Evolutionary conservation across 257 asterid species (phyloP), one percentile per base, ranked within the genome.

Genomic region (Nicotiana benthamiana): DNA sequence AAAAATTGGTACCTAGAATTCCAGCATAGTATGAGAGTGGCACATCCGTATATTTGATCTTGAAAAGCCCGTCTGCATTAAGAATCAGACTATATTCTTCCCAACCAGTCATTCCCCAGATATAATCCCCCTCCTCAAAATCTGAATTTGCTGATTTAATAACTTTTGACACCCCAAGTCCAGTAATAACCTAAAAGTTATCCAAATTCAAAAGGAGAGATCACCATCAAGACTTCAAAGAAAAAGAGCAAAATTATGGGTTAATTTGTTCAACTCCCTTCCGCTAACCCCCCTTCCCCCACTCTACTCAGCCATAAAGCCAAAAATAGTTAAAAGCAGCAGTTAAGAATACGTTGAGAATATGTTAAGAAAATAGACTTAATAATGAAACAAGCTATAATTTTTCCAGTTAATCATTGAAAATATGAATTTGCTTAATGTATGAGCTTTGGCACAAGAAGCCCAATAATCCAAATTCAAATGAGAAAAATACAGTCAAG

Each of bases 41-140:
- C 48, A 83, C 67, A 17, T 83, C 32, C 0, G 59, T 66, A 63
- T 65, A 28, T 75, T 34, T 56, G 46, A 40, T 59, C 57, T 28
- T 79, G 76, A 79, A 79, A 62, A 60, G 43, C 15, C 60, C 74
- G 18, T 62, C 22, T 0, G 75, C 28, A 43, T 83, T 83, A 16
- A 24, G 57, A 70, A 78, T 26, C 77, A 79, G 26, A 34, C 76
- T 83, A 60, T 83, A 79, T 2, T 68, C 77, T 83, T 79, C 85
- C 85, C 82, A 82, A 5, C 80, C 85, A 54, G 81, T 79, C 64
- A 64, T 17, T n/a, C 85, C 85, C 85, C 82, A 70, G 6, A 83
- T 70, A 48, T 65, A 79, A 68, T 83, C 85, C 2, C 85, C 85
- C 59, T 78, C 85, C 48, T 48, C 64, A 9, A 82, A 82, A 17